Base-by-base conservation (phyloP, 1,284 basidiomycete genomes). In the Ustilago cynodontis region DNA sequence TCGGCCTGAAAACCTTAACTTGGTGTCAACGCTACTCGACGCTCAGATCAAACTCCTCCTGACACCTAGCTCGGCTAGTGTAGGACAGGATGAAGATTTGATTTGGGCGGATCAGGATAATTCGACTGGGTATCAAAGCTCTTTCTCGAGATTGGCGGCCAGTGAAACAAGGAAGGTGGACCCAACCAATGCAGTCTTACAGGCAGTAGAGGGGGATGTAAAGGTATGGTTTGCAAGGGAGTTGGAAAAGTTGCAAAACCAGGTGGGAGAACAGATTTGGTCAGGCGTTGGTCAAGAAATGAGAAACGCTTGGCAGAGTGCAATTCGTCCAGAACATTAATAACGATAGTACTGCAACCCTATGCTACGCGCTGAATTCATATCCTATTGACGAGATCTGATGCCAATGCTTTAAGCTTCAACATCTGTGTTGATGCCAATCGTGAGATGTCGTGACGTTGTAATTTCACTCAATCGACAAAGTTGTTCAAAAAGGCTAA, bases 141-240 rank as follows among this genome's bases (percentile, higher is more conserved):
- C 92, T 2, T 99, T 96, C 87, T 95, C 94, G 60, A 90, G 92
- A 52, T 89, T 99, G 11, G 94, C 94, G 0, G 93, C 96, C 0
- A 92, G 93, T 16, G 71, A 77, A 45, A 67, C 64, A 39, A 37
- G 24, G 2, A 56, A 43, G 6, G n/a, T 26, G 6, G 74, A 72
- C 20, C 47, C 49, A 2, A 67, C 67, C 0, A 14, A 20, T 7
- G n/a, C 0, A 1, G 33, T 60, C 11, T 33, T 70, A n/a, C n/a
- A 20, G 20, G 49, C 18, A 39, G 59, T 6, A 13, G n/a, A n/a
- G 4, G 20, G 14, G 8, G 60, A 70, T 22, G 47, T 63, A 3
- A 59, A 29, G 45, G 28, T 18, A 11, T 76, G 73, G 73, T 71
- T 76, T 22, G 41, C 14, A 9, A 16, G 2, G 1, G 24, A 16